Conservation (phyloP, 2,329 filamentous ascomycete genomes). For the Calonectria pseudoturangicola region DNA sequence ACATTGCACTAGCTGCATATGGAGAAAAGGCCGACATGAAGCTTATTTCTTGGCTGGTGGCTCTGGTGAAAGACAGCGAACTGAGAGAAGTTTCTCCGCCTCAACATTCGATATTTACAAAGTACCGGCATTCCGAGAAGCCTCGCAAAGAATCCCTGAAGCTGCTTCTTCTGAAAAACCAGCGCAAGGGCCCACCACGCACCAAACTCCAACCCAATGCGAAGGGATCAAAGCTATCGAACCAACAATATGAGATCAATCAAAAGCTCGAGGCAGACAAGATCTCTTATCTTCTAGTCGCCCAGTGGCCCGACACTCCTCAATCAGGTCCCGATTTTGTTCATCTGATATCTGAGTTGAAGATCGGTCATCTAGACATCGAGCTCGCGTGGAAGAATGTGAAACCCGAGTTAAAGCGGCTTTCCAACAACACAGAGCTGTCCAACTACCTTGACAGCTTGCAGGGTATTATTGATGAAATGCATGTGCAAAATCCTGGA, state of each 20-base stretch:
- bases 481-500: not conserved
- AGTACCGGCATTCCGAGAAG: not conserved
- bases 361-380: not conserved
- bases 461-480: not conserved
- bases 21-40: not conserved
- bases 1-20: not conserved
- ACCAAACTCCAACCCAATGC: too few relatives aligned
- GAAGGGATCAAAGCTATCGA: not conserved
- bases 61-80: not conserved
- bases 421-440: not conserved
- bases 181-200: too few relatives aligned
- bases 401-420: not conserved
- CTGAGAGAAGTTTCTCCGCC: too few relatives aligned
- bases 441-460: conserved; percentile 6
- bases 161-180: not conserved
- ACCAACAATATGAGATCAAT: not conserved
- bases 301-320: conserved; percentile 1
- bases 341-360: not conserved
- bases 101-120: not conserved
- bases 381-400: not conserved
- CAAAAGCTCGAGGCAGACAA: not conserved
- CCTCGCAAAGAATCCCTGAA: not conserved
- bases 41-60: conserved; percentile 2
- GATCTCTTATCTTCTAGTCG: not conserved
- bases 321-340: not conserved